A percentile compares a stretch with the other conserved stretches of the same genome.
Conservation (phyloP, 2,329 filamentous ascomycete species). For the Sarocladium brachiariae region DNA sequence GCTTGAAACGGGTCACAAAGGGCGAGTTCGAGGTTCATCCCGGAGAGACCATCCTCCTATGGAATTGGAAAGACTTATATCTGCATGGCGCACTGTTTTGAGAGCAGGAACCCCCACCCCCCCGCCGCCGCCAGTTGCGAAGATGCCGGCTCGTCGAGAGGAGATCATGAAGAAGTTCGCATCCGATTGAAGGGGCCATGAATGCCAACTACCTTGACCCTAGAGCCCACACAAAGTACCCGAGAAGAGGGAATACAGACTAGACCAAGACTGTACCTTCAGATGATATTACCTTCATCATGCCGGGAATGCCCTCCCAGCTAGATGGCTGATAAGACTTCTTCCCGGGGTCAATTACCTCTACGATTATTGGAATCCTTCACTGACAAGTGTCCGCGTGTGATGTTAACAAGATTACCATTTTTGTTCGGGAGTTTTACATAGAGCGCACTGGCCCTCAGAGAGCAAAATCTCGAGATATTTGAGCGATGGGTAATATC, state of each 20-base stretch:
- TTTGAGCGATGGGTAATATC: too few relatives aligned
- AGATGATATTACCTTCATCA: too few relatives aligned
- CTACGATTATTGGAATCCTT: too few relatives aligned
- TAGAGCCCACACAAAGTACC: conserved; percentile 70
- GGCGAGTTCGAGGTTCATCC: conserved; percentile 25
- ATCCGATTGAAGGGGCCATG: neutral
- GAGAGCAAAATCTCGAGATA: conserved; percentile 14
- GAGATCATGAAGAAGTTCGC: conserved; percentile 40
- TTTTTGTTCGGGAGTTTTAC: conserved; percentile 70
- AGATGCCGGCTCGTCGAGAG: conserved; percentile 51
- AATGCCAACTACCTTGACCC: conserved; percentile 64
- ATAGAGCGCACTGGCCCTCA: conserved; percentile 12
- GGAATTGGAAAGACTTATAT: too few relatives aligned
- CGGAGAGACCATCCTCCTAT: too few relatives aligned
- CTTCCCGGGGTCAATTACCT: too few relatives aligned
- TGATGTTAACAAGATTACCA: conserved; percentile 67
- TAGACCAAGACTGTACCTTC: too few relatives aligned
- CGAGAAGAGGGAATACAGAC: too few relatives aligned
- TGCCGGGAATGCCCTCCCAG: too few relatives aligned
- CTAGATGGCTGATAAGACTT: too few relatives aligned
- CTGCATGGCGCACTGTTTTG: conserved; percentile 53
- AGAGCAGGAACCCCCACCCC: conserved; percentile 54
- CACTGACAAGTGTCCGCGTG: too few relatives aligned
- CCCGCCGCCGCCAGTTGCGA: conserved; percentile 49
- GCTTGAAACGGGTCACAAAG: conserved; percentile 62